A percentile compares a stretch with the other conserved stretches of the same genome.
These are phyloP conservation scores for Osmanthus fragrans DNA, from an alignment of 257 asterid genomes.

Conservation along the genomic window DNA sequence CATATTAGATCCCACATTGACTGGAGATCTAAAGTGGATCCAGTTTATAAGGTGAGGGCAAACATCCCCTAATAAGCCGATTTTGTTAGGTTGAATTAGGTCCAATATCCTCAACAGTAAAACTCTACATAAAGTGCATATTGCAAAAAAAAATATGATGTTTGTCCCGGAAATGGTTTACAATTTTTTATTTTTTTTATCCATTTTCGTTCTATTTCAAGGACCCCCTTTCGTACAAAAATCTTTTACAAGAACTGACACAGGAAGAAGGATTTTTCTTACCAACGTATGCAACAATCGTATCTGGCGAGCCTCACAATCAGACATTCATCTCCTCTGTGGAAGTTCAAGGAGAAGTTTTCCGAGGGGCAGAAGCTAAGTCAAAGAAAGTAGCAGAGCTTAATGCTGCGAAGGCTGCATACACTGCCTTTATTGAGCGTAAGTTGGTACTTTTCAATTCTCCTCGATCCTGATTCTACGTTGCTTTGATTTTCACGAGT, in stretches of 20 bases:
- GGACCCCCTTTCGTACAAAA: conserved; percentile 41
- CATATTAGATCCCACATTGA: too few relatives aligned
- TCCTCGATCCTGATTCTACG: neutral
- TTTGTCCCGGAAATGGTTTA: neutral
- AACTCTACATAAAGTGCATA: neutral
- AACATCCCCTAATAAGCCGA: too few relatives aligned
- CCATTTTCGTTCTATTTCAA: conserved; percentile 16
- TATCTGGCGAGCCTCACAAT: conserved; percentile 18
- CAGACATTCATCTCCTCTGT: conserved; percentile 38
- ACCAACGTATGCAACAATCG: conserved; percentile 36
- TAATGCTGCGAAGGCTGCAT: conserved; percentile 54
- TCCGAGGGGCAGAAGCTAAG: conserved; percentile 38
- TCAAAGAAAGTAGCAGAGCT: conserved; percentile 51
- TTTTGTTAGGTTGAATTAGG: too few relatives aligned
- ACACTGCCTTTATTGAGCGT: conserved; percentile 36
- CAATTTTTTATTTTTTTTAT: neutral
- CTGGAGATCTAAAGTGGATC: too few relatives aligned
- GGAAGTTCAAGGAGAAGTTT: conserved; percentile 44
- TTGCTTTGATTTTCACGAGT: neutral
- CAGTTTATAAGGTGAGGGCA: too few relatives aligned
- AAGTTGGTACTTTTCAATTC: conserved; percentile 9
- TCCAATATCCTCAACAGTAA: too few relatives aligned
- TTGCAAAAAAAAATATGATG: neutral
- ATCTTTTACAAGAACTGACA: conserved; percentile 38
- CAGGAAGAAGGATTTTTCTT: conserved; percentile 29